phyloP scores from a whole-genome alignment of 1,139 yeast species.

The Blastobotrys indianensis region DNA sequence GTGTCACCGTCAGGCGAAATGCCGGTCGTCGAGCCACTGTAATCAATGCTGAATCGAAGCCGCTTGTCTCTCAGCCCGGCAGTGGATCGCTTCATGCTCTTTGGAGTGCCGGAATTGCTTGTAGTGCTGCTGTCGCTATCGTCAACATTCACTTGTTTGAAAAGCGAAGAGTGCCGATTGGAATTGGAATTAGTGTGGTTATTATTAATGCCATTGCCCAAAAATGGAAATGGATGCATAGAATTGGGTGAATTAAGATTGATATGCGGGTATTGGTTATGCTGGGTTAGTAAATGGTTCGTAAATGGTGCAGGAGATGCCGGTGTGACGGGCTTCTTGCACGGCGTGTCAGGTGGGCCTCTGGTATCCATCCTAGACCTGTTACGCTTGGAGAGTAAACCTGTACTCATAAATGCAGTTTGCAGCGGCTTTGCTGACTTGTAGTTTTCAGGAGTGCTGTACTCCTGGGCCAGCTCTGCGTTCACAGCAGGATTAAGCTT shows the following conservation, averaged over 20 bases:
- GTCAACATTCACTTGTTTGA: neutral
- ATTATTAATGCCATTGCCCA: too few relatives aligned
- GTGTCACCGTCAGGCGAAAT: neutral
- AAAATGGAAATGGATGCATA: neutral
- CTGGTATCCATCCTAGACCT: slow-evolving; percentile 29
- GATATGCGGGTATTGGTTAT: slow-evolving; percentile 1
- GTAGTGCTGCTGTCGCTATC: slow-evolving; percentile 13
- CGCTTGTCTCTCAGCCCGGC: slow-evolving; percentile 24
- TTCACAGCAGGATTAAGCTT: slow-evolving; percentile 25
- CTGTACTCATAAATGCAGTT: slow-evolving; percentile 75
- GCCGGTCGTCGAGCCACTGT: slow-evolving; percentile 14
- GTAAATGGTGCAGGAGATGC: slow-evolving; percentile 4
- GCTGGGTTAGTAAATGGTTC: slow-evolving; percentile 1
- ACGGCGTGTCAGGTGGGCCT: slow-evolving; percentile 74
- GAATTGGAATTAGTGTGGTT: too few relatives aligned
- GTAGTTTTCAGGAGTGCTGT: slow-evolving; percentile 48
- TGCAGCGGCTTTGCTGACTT: slow-evolving; percentile 77
- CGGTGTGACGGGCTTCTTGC: slow-evolving; percentile 48
- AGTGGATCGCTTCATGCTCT: neutral
- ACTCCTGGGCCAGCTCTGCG: slow-evolving; percentile 27
- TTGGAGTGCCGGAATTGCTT: slow-evolving; percentile 4
- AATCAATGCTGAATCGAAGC: slow-evolving; percentile 23
- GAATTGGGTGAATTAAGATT: slow-evolving; percentile 1
- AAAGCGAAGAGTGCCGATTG: too few relatives aligned
- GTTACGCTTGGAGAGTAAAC: slow-evolving; percentile 65